Evolutionary conservation across 805 yeast genomes (phyloP), one percentile per base, ranked within the genome.

Genomic region (Ogataea neopini): DNA sequence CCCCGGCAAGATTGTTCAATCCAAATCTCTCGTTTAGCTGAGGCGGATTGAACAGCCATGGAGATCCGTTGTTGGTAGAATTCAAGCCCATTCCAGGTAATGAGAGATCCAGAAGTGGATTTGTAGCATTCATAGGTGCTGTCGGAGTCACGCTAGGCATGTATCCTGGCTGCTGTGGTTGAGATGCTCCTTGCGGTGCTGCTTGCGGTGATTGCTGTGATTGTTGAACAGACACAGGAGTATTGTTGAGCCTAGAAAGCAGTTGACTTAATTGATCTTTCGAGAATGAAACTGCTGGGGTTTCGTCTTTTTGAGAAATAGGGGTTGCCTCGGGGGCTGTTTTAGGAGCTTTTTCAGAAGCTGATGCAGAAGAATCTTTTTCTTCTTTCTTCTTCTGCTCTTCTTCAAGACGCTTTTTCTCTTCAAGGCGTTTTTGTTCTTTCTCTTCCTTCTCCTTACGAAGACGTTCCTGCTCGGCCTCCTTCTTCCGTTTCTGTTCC

Each of bases 401-500:
- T 40, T 52, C 62, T 48, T 59, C 63, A 40, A 56, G 58, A 47
- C 59, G 58, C 56, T 66, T 49, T 57, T 54, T 59, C 40, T 67
- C 57, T 55, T 66, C 71, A 22, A 65, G 60, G 51, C 58, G 64
- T 49, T 71, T 69, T 66, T 28, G 74, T 69, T 63, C 74, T 67
- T 45, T 72, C 58, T 59, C 64, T 56, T 66, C 68, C 41, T 57
- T 62, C 37, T 68, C 69, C 43, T 58, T 60, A n/a, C 61, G 59
- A 42, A 57, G 50, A 29, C 63, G 61, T 66, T 64, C 76, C 62
- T 62, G 67, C 66, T 63, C 74, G 47, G 53, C 67, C 65, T 62
- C 74, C 63, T 53, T 69, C 70, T 43, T 74, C 69, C 44, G 59
- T 51, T 53, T 70, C 73, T 20, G 69, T 63, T 59, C 67, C 59